Percentiles rank a stretch among this genome's conserved stretches.
Conservation (phyloP, 2,329 filamentous ascomycete species). For the Pezicula carpinea region DNA sequence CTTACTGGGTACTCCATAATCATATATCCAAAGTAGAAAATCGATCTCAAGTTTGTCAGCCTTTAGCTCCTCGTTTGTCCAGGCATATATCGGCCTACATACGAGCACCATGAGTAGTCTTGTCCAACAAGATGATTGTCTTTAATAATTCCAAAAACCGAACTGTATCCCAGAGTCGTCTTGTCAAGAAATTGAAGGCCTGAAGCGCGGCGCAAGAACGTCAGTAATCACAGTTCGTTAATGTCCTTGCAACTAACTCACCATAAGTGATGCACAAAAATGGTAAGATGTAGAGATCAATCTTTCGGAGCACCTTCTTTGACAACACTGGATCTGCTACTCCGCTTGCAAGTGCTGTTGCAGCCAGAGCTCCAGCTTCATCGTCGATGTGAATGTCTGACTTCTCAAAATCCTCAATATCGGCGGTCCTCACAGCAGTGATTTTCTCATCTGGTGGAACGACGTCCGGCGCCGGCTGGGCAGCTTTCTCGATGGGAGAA, state of each 20-base stretch:
- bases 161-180: conserved; percentile 43
- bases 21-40: conserved; percentile 32
- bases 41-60: conserved; percentile 23
- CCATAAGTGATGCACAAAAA: conserved; percentile 17
- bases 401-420: conserved; percentile 9
- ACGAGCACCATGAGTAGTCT: conserved; percentile 38
- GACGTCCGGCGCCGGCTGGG: background rate
- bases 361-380: conserved; percentile 31
- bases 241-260: background rate
- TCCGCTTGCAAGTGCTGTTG: conserved; percentile 28
- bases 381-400: conserved; percentile 22
- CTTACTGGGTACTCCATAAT: conserved; percentile 27
- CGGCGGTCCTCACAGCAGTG: background rate
- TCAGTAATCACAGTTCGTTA: background rate
- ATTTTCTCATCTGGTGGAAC: conserved; percentile 7
- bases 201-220: background rate
- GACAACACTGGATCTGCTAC: conserved; percentile 20
- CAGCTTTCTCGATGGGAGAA: background rate
- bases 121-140: conserved; percentile 30
- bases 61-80: background rate
- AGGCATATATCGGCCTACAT: background rate
- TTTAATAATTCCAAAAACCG: conserved; percentile 48
- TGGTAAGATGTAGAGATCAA: conserved; percentile 18
- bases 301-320: conserved; percentile 17
- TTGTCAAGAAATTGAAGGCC: conserved; percentile 21